phyloP scores from a whole-genome alignment of 2,329 filamentous ascomycete genomes.

The Fusarium devonianum region DNA sequence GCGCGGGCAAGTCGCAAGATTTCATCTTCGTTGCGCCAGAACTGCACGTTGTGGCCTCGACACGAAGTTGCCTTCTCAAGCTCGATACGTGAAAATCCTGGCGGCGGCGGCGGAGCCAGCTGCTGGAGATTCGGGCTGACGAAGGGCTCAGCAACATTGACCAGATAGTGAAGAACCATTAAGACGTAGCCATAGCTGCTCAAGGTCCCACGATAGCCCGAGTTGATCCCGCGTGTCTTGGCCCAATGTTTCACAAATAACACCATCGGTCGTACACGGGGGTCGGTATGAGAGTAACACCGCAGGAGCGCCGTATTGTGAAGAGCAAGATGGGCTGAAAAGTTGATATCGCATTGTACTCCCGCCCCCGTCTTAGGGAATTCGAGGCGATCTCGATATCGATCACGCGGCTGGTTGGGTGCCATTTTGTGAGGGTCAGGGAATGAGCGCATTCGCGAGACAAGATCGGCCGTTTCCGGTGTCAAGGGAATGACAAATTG shows the following conservation, averaged over 20 bases:
- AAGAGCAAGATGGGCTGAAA: conserved; percentile 81
- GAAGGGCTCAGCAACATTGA: conserved; percentile 81
- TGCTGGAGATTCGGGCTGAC: conserved; percentile 85
- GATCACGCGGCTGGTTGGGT: conserved; percentile 60
- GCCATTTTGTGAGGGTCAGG: conserved; percentile 58
- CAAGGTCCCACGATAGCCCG: conserved; percentile 82
- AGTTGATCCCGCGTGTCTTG: conserved; percentile 84
- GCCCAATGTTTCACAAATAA: conserved; percentile 93
- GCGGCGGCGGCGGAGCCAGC: conserved; percentile 54
- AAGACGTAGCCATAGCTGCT: conserved; percentile 91
- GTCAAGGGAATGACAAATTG: conserved; percentile 49
- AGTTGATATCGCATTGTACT: conserved; percentile 94
- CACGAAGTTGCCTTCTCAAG: conserved; percentile 49
- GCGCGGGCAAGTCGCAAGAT: conserved; percentile 67
- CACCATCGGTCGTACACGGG: conserved; percentile 78
- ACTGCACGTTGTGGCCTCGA: conserved; percentile 74
- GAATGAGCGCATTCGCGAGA: conserved; percentile 55
- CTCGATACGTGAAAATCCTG: conserved; percentile 37
- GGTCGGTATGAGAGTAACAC: conserved; percentile 82
- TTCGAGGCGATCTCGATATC: conserved; percentile 69
- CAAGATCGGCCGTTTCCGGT: conserved; percentile 42
- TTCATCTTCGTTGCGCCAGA: conserved; percentile 77
- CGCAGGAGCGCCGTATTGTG: conserved; percentile 85
- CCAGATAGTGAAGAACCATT: conserved; percentile 90
- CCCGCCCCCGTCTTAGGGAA: conserved; percentile 79